Percentiles rank a stretch among this genome's conserved stretches.
Conservation (phyloP, 2,329 filamentous ascomycete species). For the Microsporum audouinii region DNA sequence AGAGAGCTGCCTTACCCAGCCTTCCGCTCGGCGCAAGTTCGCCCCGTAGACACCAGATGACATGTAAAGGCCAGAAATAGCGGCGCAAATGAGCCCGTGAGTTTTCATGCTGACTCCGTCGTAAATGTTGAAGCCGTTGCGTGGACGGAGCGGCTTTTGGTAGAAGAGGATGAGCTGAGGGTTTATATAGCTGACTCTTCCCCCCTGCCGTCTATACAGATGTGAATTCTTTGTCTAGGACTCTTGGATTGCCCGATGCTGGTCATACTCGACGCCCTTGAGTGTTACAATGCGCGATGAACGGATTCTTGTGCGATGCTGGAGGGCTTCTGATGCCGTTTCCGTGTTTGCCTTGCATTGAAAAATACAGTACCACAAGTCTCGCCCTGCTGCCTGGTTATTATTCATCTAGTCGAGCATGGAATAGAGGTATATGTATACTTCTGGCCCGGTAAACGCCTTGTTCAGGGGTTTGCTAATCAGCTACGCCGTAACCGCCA, state of each 20-base stretch:
- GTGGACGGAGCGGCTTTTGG: no score
- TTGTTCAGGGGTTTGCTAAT: neutral
- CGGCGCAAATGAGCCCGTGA: neutral
- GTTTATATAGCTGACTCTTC: neutral
- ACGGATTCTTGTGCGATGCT: neutral
- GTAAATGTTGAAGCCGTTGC: neutral
- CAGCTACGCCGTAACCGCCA: constrained; percentile 1
- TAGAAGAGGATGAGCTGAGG: neutral
- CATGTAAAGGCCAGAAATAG: neutral
- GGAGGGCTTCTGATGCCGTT: neutral
- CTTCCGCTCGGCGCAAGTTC: neutral
- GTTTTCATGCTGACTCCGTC: neutral
- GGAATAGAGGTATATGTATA: neutral
- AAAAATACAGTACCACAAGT: neutral
- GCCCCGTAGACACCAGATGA: neutral
- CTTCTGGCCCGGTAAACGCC: neutral
- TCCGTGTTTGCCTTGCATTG: neutral
- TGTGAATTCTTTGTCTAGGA: no score
- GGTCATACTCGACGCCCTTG: neutral
- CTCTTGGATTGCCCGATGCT: no score
- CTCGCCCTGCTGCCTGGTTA: neutral
- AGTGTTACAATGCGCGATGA: neutral
- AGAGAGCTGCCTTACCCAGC: neutral
- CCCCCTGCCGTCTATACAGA: no score
- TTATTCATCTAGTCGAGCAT: neutral